Evolutionary conservation across 2,329 filamentous ascomycete species (phyloP).

Genomic region (Aspergillus pseudonomiae): DNA sequence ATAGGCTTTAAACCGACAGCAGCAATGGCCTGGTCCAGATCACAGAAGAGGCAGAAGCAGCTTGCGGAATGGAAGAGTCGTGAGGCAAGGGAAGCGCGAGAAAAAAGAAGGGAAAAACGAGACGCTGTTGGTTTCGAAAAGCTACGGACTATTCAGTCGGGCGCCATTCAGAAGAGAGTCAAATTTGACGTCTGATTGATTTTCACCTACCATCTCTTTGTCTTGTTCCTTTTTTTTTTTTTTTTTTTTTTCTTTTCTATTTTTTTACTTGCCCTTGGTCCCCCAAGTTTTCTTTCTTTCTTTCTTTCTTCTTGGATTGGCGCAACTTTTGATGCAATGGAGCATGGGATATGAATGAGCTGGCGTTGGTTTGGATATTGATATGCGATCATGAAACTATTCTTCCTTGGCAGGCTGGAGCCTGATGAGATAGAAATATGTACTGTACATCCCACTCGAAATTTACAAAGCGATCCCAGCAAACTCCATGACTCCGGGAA

Average conservation of each 20-base stretch:
- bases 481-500: slow-evolving; percentile 38
- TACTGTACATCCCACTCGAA: slow-evolving; percentile 28
- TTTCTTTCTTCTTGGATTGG: neutral
- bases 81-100: slow-evolving; percentile 62
- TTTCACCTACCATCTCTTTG: neutral
- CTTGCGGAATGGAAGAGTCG: slow-evolving; percentile 62
- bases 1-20: slow-evolving; percentile 65
- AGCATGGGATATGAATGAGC: slow-evolving; percentile 8
- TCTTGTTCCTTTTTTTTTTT: neutral
- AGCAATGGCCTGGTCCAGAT: slow-evolving; percentile 59
- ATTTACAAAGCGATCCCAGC: slow-evolving; percentile 27
- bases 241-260: neutral
- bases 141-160: slow-evolving; percentile 30
- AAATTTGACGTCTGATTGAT: slow-evolving; percentile 40
- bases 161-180: slow-evolving; percentile 42
- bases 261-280: neutral
- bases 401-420: slow-evolving; percentile 12
- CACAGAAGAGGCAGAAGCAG: slow-evolving; percentile 61
- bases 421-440: slow-evolving; percentile 21
- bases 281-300: neutral
- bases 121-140: slow-evolving; percentile 32
- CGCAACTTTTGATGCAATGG: slow-evolving; percentile 9
- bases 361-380: slow-evolving; percentile 15
- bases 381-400: slow-evolving; percentile 18
- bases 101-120: slow-evolving; percentile 58